Conservation (phyloP, 106 monocot genomes). For the Xerophyta viscosa region DNA sequence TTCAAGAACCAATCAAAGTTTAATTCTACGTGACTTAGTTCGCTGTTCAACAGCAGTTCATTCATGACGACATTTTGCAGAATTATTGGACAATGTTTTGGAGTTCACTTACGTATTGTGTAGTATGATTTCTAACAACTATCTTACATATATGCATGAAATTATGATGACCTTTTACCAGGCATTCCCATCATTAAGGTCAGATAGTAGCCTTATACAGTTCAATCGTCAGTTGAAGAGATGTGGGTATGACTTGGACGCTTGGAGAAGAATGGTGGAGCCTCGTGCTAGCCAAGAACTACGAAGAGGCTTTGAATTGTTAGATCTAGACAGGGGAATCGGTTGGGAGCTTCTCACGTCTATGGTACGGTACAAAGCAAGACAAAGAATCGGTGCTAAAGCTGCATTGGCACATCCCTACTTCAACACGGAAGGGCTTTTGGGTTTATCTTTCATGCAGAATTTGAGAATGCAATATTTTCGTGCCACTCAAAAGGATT, state of each 20-base stretch:
- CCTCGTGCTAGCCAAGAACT: constrained; percentile 73
- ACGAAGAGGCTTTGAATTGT: constrained; percentile 66
- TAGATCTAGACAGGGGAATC: constrained; percentile 74
- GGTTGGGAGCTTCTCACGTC: constrained; percentile 95
- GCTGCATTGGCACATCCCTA: constrained; percentile 88
- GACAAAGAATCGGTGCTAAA: constrained; percentile 85
- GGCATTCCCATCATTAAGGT: constrained; percentile 75
- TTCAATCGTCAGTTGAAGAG: constrained; percentile 95
- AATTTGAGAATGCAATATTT: constrained; percentile 71
- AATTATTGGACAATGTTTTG: too few species aligned
- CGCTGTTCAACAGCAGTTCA: too few species aligned
- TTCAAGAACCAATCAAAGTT: too few species aligned
- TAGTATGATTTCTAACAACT: too few species aligned
- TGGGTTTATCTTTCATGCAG: constrained; percentile 89
- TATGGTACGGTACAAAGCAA: constrained; percentile 85
- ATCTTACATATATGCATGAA: neutral
- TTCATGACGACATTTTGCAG: too few species aligned
- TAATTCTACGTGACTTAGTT: too few species aligned
- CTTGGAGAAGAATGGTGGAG: constrained; percentile 70
- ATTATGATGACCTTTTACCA: constrained; percentile 9
- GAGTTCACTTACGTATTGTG: too few species aligned
- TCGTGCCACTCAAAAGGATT: constrained; percentile 88
- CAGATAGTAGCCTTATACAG: constrained; percentile 75
- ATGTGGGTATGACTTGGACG: constrained; percentile 57
- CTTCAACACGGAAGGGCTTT: constrained; percentile 74